phyloP scores from a whole-genome alignment of 352 stramenopile genomes.

The Paralagenidium karlingii region DNA sequence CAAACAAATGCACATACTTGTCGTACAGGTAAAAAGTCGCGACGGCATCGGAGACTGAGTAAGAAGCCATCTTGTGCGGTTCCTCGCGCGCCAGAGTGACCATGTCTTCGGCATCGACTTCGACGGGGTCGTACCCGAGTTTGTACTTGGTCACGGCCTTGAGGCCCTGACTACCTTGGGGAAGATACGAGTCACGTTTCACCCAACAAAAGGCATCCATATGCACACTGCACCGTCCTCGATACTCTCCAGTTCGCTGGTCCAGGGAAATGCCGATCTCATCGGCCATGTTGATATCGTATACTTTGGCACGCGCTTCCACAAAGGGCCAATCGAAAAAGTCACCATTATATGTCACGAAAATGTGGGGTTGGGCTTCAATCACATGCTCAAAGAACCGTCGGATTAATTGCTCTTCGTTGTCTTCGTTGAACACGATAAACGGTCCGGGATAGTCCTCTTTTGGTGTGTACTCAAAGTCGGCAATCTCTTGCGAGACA shows the following conservation, averaged over 20 bases:
- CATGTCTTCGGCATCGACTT: conserved; percentile 99
- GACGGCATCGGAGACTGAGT: conserved; percentile 99
- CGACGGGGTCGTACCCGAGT: conserved; percentile 96
- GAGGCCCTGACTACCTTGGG: conserved; percentile 95
- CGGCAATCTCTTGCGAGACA: conserved; percentile 93
- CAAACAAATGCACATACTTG: conserved; percentile 99
- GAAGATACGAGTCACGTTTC: conserved; percentile 98
- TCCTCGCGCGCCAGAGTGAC: conserved; percentile 88
- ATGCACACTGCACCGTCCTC: conserved; percentile 89
- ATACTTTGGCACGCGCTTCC: conserved; percentile 81
- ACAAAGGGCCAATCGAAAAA: conserved; percentile 99
- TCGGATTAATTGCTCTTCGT: conserved; percentile 70
- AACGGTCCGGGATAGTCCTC: conserved; percentile 86
- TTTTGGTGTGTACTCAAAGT: conserved; percentile 99
- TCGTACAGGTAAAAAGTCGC: conserved; percentile 99
- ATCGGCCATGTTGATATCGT: conserved; percentile 85
- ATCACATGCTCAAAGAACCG: conserved; percentile 87
- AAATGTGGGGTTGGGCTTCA: conserved; percentile 93
- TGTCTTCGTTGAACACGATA: conserved; percentile 93
- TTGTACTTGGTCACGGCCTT: conserved; percentile 99
- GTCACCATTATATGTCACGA: conserved; percentile 99
- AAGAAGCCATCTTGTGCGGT: conserved; percentile 96
- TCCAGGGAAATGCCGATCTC: conserved; percentile 83
- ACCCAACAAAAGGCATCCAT: conserved; percentile 99
- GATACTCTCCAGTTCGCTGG: conserved; percentile 82